Evolutionary conservation across 306 rosid species (phyloP), one percentile per base, ranked within the genome.

Genomic region (Astragalus membranaceus): DNA sequence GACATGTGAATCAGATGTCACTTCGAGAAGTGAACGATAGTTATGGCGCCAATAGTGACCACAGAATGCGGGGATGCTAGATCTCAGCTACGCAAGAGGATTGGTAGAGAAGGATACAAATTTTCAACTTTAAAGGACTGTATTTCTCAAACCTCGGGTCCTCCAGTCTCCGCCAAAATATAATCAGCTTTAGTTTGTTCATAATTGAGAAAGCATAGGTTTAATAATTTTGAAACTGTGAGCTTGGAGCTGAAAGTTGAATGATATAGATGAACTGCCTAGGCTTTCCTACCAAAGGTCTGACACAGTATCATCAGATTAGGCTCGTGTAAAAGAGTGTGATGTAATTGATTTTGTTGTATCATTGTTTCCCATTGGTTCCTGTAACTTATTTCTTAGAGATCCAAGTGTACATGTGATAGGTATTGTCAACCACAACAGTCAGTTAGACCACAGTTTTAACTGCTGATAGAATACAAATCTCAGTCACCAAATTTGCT

Each of bases 211-310:
- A 69, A 77, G 76, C 52, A 29, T 17, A 10, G 50, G 67, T 79
- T 82, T 67, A 75, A 79, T 67, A 62, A 41, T 69, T 67, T 44
- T 69, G 83, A 72, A 83, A 60, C 69, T 76, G 62, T 72, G 78
- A 69, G 68, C 55, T 67, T 78, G 73, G 75, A 80, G 87, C 74
- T 79, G 69, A 51, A 55, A 29, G 80, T 69, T 74, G 69, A 79
- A 58, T 53, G 73, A 47, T 63, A 72, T 63, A 72, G 75, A 17
- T 44, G 72, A 73, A 66, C 56, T 57, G 72, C 57, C 63, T 37
- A 23, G 59, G 75, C 17, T 69, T 23, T 76, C 33, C 48, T 42
- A 32, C 72, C 75, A 14, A 60, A 55, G 46, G 76, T 26, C 37
- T 26, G 41, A 47, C 68, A 51, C 79, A 12, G 46, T 59, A 39